Evolutionary conservation across 208 protist species (phyloP).

Genomic region (Leishmania lainsoni): DNA sequence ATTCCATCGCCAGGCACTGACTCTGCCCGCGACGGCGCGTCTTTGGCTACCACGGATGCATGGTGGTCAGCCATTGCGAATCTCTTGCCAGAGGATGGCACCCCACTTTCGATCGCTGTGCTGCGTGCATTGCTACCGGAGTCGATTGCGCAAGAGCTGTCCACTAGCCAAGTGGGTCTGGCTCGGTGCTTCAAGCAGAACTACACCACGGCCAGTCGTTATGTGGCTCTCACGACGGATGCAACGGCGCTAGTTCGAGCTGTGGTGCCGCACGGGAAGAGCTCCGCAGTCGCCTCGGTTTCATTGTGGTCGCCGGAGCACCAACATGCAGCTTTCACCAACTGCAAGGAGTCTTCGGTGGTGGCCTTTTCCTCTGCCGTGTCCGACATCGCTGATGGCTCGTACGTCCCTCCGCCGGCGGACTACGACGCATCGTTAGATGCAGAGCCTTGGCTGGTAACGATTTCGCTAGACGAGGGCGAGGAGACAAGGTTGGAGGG

Average conservation of each 20-base stretch:
- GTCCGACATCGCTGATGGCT: constrained; percentile 2
- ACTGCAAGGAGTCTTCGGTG: background rate
- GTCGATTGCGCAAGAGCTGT: constrained; percentile 27
- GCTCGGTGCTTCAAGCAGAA: constrained; percentile 48
- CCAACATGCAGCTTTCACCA: background rate
- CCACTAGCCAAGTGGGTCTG: constrained; percentile 23
- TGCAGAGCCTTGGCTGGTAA: constrained; percentile 47
- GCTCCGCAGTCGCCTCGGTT: background rate
- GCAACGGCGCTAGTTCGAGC: constrained; percentile 9
- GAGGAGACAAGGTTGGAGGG: background rate
- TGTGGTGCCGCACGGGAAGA: background rate
- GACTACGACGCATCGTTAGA: constrained; percentile 9
- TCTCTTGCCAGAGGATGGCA: constrained; percentile 22
- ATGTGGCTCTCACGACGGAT: constrained; percentile 19
- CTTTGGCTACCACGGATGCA: background rate
- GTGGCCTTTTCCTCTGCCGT: background rate
- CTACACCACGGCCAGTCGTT: constrained; percentile 4
- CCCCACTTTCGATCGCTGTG: constrained; percentile 29
- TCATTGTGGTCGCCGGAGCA: background rate
- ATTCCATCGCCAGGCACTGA: background rate
- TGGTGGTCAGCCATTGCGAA: constrained; percentile 18
- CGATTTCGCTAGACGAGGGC: constrained; percentile 49
- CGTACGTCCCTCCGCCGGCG: constrained; percentile 10
- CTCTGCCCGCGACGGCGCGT: background rate
- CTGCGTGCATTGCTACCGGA: constrained; percentile 33